Evolutionary conservation across 2,329 filamentous ascomycete species (phyloP).

Genomic region (Microsporum audouinii): DNA sequence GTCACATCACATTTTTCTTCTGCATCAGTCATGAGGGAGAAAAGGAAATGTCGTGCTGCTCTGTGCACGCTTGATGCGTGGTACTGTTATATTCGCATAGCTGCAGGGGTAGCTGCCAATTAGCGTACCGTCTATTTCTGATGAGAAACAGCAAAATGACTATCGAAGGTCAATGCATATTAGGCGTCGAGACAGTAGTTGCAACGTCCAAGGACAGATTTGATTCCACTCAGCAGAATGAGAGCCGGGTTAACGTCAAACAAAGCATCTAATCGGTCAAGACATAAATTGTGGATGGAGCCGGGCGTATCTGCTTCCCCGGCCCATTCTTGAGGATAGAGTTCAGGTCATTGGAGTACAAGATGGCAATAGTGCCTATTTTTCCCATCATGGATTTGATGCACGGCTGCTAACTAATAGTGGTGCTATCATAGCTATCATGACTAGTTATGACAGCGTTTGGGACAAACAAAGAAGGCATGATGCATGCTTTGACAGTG

Average conservation of each 20-base stretch:
- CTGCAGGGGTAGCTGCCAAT: neutral
- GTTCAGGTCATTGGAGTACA: neutral
- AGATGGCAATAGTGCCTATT: neutral
- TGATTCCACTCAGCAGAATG: neutral
- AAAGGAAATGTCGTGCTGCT: neutral
- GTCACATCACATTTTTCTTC: neutral
- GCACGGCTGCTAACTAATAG: neutral
- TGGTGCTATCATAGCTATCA: neutral
- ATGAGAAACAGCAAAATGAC: neutral
- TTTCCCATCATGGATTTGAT: neutral
- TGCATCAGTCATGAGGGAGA: neutral
- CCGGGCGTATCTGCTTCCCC: neutral
- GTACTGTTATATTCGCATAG: neutral
- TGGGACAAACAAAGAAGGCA: neutral
- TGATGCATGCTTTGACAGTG: slow-evolving; percentile 1
- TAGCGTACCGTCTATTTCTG: neutral
- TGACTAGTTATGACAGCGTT: neutral
- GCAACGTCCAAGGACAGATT: neutral
- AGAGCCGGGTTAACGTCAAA: neutral
- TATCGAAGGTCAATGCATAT: neutral
- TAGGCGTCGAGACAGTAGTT: neutral
- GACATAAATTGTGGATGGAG: neutral
- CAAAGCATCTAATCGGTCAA: neutral
- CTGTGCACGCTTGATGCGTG: neutral
- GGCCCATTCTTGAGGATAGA: slow-evolving; percentile 1